These are phyloP conservation scores for Debaryomyces psychrophilus DNA, from an alignment of 1,139 yeast species.

Conservation along the genomic window DNA sequence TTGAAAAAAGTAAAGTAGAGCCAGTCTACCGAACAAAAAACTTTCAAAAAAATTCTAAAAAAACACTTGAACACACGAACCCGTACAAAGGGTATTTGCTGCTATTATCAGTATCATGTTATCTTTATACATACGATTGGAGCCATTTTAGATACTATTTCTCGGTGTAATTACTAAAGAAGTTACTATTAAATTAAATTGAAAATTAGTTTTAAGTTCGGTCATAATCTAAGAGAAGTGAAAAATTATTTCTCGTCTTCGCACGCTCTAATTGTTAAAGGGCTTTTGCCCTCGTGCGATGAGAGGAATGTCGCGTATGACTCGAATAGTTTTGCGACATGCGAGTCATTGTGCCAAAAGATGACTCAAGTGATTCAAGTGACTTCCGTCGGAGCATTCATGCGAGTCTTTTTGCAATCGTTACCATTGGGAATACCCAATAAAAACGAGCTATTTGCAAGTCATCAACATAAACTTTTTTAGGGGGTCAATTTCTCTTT, in stretches of 20 bases:
- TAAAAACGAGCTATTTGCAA: conserved; percentile 3
- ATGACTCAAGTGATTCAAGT: conserved; percentile 6
- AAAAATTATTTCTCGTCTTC: background rate
- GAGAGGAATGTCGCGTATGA: background rate
- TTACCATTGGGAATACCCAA: conserved; percentile 1
- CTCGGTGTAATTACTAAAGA: background rate
- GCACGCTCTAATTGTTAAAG: background rate
- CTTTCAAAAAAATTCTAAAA: conserved; percentile 11
- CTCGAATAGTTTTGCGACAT: background rate
- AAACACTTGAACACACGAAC: conserved; percentile 27
- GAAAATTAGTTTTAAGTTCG: background rate
- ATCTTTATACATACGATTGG: conserved; percentile 74
- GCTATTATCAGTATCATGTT: conserved; percentile 10
- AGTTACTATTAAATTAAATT: background rate
- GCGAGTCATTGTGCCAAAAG: background rate
- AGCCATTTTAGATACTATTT: conserved; percentile 59
- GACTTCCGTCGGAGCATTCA: background rate
- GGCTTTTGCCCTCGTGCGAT: background rate
- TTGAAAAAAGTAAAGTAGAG: conserved; percentile 13
- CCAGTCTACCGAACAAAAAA: conserved; percentile 10
- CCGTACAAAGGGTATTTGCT: conserved; percentile 34
- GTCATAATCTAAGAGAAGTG: background rate
- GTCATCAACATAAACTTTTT: background rate
- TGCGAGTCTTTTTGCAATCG: conserved; percentile 2
- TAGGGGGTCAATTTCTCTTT: background rate